These are phyloP conservation scores for Smithsoniella earleae DNA, from an alignment of 163 green algal species.

Conservation along the genomic window DNA sequence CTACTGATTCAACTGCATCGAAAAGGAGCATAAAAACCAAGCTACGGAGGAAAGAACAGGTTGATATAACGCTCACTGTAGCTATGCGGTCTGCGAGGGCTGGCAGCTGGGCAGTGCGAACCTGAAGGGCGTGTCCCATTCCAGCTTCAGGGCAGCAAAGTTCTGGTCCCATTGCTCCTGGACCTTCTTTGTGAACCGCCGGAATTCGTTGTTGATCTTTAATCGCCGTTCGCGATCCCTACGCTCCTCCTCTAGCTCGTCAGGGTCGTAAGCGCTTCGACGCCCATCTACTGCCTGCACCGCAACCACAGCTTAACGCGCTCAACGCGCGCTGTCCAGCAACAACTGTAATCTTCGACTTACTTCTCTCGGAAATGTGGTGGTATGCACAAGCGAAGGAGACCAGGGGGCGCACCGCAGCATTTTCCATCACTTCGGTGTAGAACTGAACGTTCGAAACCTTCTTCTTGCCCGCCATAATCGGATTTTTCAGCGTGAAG, in stretches of 20 bases:
- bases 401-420: not conserved
- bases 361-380: too few species aligned
- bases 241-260: slow-evolving; percentile 99
- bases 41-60: too few species aligned
- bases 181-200: slow-evolving; percentile 76
- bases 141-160: slow-evolving; percentile 68
- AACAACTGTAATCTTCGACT: not conserved
- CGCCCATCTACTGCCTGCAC: slow-evolving; percentile 88
- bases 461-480: slow-evolving; percentile 99
- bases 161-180: slow-evolving; percentile 73
- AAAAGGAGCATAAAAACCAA: too few species aligned
- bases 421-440: slow-evolving; percentile 54
- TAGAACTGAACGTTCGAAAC: slow-evolving; percentile 96
- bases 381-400: not conserved
- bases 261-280: slow-evolving; percentile 78
- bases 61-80: too few species aligned
- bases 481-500: slow-evolving; percentile 94
- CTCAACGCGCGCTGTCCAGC: not conserved
- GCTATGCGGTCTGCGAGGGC: too few species aligned
- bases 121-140: slow-evolving; percentile 95
- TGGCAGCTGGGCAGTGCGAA: not conserved
- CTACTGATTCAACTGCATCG: too few species aligned
- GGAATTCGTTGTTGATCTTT: slow-evolving; percentile 90
- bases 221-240: slow-evolving; percentile 85
- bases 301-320: slow-evolving; percentile 60